A percentile compares a stretch with the other conserved stretches of the same genome.
phyloP scores from a whole-genome alignment of 164 flowering plant species.

The Macadamia integrifolia region DNA sequence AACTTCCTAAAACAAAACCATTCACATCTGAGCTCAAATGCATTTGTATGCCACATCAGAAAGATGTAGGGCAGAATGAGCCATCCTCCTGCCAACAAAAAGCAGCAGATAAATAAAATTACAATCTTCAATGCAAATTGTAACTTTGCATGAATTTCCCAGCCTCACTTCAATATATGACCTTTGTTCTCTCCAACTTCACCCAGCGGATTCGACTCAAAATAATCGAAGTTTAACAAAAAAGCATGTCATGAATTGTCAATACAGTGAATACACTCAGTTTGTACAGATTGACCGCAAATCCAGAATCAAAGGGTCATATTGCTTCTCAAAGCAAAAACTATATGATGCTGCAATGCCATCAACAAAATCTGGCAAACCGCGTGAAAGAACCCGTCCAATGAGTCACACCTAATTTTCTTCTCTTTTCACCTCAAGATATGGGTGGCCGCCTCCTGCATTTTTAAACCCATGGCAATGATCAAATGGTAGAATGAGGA shows the following conservation, averaged over 20 bases:
- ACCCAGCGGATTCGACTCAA: no score
- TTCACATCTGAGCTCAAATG: no score
- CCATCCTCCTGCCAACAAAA: not conserved
- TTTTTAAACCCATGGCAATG: not conserved
- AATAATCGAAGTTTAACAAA: no score
- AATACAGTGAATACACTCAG: slow-evolving; percentile 5
- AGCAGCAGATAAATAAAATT: not conserved
- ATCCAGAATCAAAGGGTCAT: not conserved
- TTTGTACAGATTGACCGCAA: not conserved
- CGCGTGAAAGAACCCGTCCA: slow-evolving; percentile 8
- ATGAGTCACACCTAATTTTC: not conserved
- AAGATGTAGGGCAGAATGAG: no score
- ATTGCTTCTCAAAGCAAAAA: slow-evolving; percentile 5
- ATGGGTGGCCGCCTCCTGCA: slow-evolving; percentile 74
- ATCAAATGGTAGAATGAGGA: not conserved
- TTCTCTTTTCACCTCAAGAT: slow-evolving; percentile 22
- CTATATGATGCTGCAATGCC: slow-evolving; percentile 14
- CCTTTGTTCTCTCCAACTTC: not conserved
- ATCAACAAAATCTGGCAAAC: slow-evolving; percentile 21
- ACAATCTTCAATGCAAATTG: not conserved
- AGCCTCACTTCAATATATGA: not conserved
- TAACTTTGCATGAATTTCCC: no score
- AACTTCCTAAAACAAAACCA: no score
- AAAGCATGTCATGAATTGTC: slow-evolving; percentile 4
- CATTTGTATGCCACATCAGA: no score